Evolutionary conservation across 495 filamentous ascomycete species (phyloP).

Genomic region (Cercophora samala): DNA sequence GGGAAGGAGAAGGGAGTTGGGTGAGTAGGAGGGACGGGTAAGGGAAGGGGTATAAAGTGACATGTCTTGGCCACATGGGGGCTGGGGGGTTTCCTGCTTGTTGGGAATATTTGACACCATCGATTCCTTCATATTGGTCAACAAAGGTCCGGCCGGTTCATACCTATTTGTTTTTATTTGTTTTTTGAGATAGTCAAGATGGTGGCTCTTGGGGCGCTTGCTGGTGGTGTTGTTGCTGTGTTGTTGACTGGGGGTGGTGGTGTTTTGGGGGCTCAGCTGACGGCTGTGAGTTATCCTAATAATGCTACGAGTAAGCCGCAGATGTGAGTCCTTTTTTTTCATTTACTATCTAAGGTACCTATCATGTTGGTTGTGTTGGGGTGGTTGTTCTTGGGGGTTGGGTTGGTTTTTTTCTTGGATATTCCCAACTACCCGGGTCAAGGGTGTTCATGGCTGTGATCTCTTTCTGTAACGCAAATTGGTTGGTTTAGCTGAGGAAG

Average conservation of each 20-base stretch:
- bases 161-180: no score
- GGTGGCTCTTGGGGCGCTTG: constrained; percentile 10
- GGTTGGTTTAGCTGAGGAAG: neutral
- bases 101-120: neutral
- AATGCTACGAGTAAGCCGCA: constrained; percentile 41
- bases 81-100: neutral
- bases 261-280: constrained; percentile 28
- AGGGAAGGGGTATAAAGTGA: neutral
- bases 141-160: no score
- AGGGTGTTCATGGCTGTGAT: no score
- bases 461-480: no score
- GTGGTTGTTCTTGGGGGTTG: no score
- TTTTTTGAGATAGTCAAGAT: constrained; percentile 10
- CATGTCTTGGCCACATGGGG: constrained; percentile 2
- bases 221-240: neutral
- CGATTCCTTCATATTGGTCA: no score
- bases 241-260: neutral
- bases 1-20: neutral
- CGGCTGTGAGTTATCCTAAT: constrained; percentile 40
- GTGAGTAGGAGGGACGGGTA: neutral
- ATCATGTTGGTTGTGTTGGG: no score
- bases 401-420: neutral
- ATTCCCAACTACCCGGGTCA: no score
- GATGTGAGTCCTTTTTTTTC: constrained; percentile 26
- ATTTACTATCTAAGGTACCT: no score